A percentile compares a stretch with the other conserved stretches of the same genome.
Conservation (phyloP, 352 stramenopile species). For the Phytopythium mirpurense region DNA sequence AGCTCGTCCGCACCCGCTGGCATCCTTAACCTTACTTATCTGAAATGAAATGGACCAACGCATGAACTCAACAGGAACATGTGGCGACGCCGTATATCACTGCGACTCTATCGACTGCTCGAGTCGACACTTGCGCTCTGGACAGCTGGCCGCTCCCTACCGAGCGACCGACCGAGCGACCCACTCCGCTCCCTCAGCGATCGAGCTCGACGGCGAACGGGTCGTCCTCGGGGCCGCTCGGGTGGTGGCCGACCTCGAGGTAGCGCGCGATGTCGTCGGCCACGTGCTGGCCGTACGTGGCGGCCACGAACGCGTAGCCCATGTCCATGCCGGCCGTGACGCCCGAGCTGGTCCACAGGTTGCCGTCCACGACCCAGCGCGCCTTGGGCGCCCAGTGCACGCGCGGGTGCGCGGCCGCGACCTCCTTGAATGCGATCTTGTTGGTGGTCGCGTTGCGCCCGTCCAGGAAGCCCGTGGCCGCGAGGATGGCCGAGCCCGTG, state of each 20-base stretch:
- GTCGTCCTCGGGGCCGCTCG: constrained; percentile 28
- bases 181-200: background rate
- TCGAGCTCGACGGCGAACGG: constrained; percentile 26
- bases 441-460: constrained; percentile 53
- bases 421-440: constrained; percentile 40
- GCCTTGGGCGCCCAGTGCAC: constrained; percentile 52
- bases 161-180: too few species aligned
- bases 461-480: constrained; percentile 34
- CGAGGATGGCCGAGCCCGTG: constrained; percentile 43
- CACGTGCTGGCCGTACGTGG: constrained; percentile 17
- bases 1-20: too few species aligned
- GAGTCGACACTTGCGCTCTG: too few species aligned
- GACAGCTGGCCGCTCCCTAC: too few species aligned
- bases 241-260: constrained; percentile 39
- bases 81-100: too few species aligned
- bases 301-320: constrained; percentile 37
- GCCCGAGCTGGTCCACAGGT: constrained; percentile 54
- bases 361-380: constrained; percentile 53
- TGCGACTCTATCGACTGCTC: too few species aligned
- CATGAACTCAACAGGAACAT: too few species aligned
- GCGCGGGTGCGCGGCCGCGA: constrained; percentile 21
- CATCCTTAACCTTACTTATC: too few species aligned
- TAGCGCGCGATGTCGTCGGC: constrained; percentile 26
- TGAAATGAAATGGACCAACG: too few species aligned
- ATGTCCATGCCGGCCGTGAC: constrained; percentile 64